Base-by-base conservation (phyloP, 1,284 basidiomycete genomes). In the Salmacisia buchloeana region DNA sequence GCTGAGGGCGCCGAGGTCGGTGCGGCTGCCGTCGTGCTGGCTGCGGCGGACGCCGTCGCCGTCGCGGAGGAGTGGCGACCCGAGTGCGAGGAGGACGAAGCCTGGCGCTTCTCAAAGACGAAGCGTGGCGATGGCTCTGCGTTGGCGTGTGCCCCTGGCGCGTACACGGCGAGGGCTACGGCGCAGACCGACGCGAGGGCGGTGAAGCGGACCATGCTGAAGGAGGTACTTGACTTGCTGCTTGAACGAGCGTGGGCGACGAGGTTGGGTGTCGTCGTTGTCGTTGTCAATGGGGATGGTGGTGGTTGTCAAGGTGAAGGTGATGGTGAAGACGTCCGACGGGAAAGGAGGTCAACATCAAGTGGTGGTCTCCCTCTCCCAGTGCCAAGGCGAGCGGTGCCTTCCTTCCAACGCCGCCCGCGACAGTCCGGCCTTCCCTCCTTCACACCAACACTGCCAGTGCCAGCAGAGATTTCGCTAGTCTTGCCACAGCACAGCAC, bases 41-140 rank as follows among this genome's bases (percentile, higher is more conserved):
- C 18, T 43, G 49, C 15, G 5, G 15, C 2, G 6, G 49, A 34
- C 15, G 49, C 27, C 29, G 46, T 25, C 1, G 21, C 46, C 4
- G 46, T 27, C 29, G 25, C 49, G 39, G 39, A 54, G 29, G 49
- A 33, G 49, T 54, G 49, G 13, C 34, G 23, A 31, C 15, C 12
- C 6, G 23, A 29, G 10, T 7, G 2, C 6, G 49, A 31, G 27
- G 49, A 27, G 13, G 49, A 31, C 5, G 49, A 29, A 10, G 49
- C 49, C 49, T 54, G 49, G 13, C 49, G 25, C 13, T 31, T 27
- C 15, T 54, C 49, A n/a, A 54, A 54, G 29, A 33, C 29, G 49
- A 54, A 33, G 49, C 49, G 49, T 6, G 49, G 49, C 6, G 49
- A 54, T 31, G 49, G 49, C 15, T 43, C 41, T 43, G 41, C 12